Evolutionary conservation across 768 basidiomycete species (phyloP), one percentile per base, ranked within the genome.

Genomic region (Hygrophoropsis aurantiaca): DNA sequence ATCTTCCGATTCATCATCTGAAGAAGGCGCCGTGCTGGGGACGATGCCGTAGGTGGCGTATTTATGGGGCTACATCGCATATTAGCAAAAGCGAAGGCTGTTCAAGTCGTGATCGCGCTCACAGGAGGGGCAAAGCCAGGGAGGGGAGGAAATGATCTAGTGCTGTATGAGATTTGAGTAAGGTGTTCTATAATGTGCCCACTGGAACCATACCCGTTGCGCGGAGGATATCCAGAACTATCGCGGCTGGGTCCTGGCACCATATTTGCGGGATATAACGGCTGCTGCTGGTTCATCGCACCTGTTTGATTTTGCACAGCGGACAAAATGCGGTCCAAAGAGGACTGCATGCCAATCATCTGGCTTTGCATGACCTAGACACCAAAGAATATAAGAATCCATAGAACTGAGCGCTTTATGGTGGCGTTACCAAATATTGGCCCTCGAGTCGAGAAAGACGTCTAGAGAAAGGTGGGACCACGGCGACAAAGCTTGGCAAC

Each of bases 281-380:
- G 57, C 25, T 49, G 58, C 25, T 63, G 71, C 42, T 68, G 67
- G 15, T 36, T 55, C 9, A 58, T 56, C n/a, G 52, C 57, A 50
- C 44, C 60, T 35, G 61, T 52, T 43, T 70, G 74, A 35, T 55
- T 59, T 57, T 80, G 86, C 47, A 92, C 73, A 2, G 80, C 84
- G 37, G 77, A 71, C 45, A 93, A 69, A 60, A 93, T 93, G 42
- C 90, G 80, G 67, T 93, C 90, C 53, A 93, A 66, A 20, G 90
- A 87, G 5, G 89, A 87, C 67, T 93, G 91, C 85, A 93, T 89
- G 57, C 90, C 90, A 57, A 93, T 92, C 87, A 93, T 91, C 64
- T 92, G 90, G 68, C 88, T 90, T 65, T 93, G 89, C 81, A 93
- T 88, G 55, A 90, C 85, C 89, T 90, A 52, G 34, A 30, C 51